Conservation (phyloP, 805 yeast species). For the Candida easanensis region DNA sequence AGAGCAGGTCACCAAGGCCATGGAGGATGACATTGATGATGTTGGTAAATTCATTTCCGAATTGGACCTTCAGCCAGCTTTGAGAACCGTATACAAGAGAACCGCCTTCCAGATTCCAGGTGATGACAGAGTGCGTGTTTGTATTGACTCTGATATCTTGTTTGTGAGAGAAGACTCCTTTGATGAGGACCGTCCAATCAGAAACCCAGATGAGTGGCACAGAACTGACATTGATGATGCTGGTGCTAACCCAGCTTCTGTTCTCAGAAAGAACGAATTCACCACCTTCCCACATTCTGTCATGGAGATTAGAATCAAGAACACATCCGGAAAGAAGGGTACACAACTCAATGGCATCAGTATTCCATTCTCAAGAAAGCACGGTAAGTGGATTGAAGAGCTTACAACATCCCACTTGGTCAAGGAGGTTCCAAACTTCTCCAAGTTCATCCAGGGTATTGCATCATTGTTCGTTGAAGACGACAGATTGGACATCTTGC, state of each 20-base stretch:
- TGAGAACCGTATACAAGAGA: conserved; percentile 84
- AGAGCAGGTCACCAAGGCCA: conserved; percentile 47
- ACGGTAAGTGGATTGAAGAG: conserved; percentile 79
- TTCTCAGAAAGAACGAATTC: conserved; percentile 83
- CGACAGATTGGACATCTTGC: conserved; percentile 84
- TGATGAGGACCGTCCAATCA: conserved; percentile 79
- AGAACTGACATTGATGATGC: conserved; percentile 84
- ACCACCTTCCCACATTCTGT: conserved; percentile 82
- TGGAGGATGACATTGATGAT: conserved; percentile 52
- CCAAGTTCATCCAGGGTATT: conserved; percentile 90
- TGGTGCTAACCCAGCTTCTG: conserved; percentile 62
- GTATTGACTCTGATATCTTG: conserved; percentile 83
- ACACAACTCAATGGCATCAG: conserved; percentile 31
- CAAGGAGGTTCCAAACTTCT: conserved; percentile 90
- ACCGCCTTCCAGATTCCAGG: conserved; percentile 99
- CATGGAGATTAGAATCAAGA: conserved; percentile 77
- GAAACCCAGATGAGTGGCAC: conserved; percentile 90
- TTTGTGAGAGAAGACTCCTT: conserved; percentile 90
- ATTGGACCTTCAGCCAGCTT: conserved; percentile 73
- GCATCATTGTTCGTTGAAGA: conserved; percentile 86
- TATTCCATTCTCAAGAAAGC: conserved; percentile 46
- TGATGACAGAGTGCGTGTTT: conserved; percentile 86
- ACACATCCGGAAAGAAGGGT: conserved; percentile 37
- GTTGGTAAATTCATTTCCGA: conserved; percentile 62
- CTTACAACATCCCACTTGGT: conserved; percentile 79